Conservation (phyloP, 257 asterid species). For the Lantana camara region DNA sequence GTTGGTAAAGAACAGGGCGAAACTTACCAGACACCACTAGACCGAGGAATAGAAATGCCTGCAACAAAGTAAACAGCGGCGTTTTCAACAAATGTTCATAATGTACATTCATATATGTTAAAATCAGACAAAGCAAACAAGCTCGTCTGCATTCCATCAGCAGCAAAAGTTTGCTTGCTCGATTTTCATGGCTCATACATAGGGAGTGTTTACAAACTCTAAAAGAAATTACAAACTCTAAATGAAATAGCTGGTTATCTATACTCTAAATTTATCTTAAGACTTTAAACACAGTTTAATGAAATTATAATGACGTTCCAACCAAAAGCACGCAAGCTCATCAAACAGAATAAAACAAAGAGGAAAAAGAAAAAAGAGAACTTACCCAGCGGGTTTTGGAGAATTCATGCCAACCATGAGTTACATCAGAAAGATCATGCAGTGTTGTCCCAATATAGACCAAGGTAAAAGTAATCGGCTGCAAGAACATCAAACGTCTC, state of each 20-base stretch:
- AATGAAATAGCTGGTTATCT: neutral
- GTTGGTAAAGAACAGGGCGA: no score
- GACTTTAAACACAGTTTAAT: no score
- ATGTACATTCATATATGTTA: neutral
- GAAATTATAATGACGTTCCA: neutral
- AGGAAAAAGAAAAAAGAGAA: conserved; percentile 3
- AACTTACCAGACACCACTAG: conserved; percentile 83
- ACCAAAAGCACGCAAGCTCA: neutral
- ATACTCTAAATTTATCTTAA: neutral
- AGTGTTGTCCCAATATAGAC: conserved; percentile 96
- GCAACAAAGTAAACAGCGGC: conserved; percentile 35
- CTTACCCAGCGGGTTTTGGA: conserved; percentile 93
- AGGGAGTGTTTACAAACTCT: no score
- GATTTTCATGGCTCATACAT: no score
- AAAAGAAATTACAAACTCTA: no score
- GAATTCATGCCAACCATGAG: conserved; percentile 92
- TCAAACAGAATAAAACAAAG: neutral
- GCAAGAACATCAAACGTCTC: conserved; percentile 31
- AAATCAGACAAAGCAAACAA: neutral
- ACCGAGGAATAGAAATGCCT: conserved; percentile 78
- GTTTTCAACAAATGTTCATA: neutral
- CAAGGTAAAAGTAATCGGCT: conserved; percentile 95
- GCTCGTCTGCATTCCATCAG: neutral
- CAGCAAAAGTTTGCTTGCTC: neutral
- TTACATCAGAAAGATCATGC: conserved; percentile 96